These are phyloP conservation scores for Zoysia pacifica DNA, from an alignment of 176 grass and related monocot genomes.

Conservation along the genomic window DNA sequence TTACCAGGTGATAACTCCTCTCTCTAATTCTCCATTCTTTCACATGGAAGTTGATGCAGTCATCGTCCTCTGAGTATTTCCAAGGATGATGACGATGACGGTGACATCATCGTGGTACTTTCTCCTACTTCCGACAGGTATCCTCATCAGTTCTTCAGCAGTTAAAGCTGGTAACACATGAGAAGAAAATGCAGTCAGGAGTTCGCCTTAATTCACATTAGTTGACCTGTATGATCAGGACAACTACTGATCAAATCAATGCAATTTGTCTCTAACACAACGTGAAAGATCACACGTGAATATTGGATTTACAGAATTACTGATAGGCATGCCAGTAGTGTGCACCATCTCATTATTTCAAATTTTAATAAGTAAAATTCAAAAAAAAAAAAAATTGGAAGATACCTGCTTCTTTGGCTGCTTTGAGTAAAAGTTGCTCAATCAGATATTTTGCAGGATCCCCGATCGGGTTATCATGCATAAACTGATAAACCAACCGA, in stretches of 20 bases:
- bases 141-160: slow-evolving; percentile 71
- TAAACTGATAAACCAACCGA: slow-evolving; percentile 77
- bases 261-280: neutral
- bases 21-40: slow-evolving; percentile 23
- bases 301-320: neutral
- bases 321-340: neutral
- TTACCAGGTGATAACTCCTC: slow-evolving; percentile 3
- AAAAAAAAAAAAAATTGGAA: slow-evolving; percentile 31
- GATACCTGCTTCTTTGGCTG: slow-evolving; percentile 90
- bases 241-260: neutral
- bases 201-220: slow-evolving; percentile 6
- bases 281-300: neutral
- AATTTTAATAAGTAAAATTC: neutral
- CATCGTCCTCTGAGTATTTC: slow-evolving; percentile 72
- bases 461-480: slow-evolving; percentile 66
- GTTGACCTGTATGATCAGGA: neutral
- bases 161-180: slow-evolving; percentile 66
- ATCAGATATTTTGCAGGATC: slow-evolving; percentile 97
- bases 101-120: slow-evolving; percentile 98
- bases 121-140: slow-evolving; percentile 87
- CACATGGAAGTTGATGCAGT: slow-evolving; percentile 72
- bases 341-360: neutral
- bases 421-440: slow-evolving; percentile 79
- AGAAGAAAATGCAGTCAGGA: neutral
- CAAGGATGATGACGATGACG: slow-evolving; percentile 83